A percentile compares a stretch with the other conserved stretches of the same genome.
These are phyloP conservation scores for Pseudopyricularia cyperi DNA, from an alignment of 2,329 filamentous ascomycete species.

Conservation along the genomic window DNA sequence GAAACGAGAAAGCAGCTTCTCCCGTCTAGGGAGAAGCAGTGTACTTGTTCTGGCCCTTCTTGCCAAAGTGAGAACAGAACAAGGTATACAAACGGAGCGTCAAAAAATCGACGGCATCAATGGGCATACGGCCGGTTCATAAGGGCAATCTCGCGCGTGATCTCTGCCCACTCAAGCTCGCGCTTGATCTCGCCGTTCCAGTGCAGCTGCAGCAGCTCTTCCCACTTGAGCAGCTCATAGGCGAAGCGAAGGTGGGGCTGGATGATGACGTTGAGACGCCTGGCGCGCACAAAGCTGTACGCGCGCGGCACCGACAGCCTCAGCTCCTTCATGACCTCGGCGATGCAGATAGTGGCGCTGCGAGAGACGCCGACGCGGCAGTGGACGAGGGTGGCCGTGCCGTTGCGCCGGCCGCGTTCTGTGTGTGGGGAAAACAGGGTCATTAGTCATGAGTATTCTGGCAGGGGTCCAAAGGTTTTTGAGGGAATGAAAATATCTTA, in stretches of 20 bases:
- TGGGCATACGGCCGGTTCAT: constrained; percentile 92
- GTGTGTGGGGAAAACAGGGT: constrained; percentile 1
- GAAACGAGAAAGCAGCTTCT: background rate
- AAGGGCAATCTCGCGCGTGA: constrained; percentile 78
- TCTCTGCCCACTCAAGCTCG: constrained; percentile 83
- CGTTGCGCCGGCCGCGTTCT: constrained; percentile 69
- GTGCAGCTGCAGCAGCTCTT: constrained; percentile 55
- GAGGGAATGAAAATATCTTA: constrained; percentile 37
- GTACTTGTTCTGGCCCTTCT: background rate
- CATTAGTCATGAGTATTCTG: background rate
- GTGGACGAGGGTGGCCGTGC: constrained; percentile 82
- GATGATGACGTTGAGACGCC: constrained; percentile 92
- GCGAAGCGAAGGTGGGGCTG: constrained; percentile 91
- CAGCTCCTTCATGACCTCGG: constrained; percentile 85
- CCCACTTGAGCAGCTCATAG: constrained; percentile 93
- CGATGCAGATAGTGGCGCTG: constrained; percentile 94
- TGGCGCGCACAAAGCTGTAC: constrained; percentile 90
- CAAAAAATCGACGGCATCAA: constrained; percentile 18
- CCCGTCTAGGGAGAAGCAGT: background rate
- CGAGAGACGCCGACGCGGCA: constrained; percentile 92
- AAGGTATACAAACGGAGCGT: background rate
- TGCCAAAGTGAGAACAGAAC: background rate
- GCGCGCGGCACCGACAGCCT: constrained; percentile 77
- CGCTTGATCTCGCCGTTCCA: constrained; percentile 46
- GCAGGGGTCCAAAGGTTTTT: background rate